phyloP scores from a whole-genome alignment of 2,329 filamentous ascomycete species.

The Venturia effusa region DNA sequence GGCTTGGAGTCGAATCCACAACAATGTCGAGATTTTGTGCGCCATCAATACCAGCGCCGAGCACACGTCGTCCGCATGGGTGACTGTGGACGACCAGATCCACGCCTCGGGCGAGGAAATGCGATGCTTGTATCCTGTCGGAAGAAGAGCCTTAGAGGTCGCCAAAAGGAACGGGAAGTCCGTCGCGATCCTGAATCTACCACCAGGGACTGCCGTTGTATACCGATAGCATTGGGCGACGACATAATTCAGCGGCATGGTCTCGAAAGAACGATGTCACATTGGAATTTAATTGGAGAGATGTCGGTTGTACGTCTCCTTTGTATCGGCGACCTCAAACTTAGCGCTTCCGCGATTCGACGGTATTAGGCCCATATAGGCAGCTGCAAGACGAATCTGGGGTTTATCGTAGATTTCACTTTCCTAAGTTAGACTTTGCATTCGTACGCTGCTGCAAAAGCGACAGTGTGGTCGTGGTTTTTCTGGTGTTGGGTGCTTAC shows the following conservation, averaged over 20 bases:
- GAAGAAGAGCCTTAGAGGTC: background rate
- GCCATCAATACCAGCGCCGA: slow-evolving; percentile 14
- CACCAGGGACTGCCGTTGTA: background rate
- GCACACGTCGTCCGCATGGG: slow-evolving; percentile 12
- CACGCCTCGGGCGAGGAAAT: slow-evolving; percentile 10
- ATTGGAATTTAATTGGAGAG: too few relatives aligned
- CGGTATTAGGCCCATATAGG: too few relatives aligned
- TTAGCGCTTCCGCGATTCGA: too few relatives aligned
- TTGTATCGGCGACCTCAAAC: too few relatives aligned
- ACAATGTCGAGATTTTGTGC: slow-evolving; percentile 14
- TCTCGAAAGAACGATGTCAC: too few relatives aligned
- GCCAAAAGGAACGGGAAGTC: background rate
- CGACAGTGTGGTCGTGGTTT: background rate
- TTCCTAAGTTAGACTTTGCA: too few relatives aligned
- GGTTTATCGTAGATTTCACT: too few relatives aligned
- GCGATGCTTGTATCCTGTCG: background rate
- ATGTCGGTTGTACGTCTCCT: too few relatives aligned
- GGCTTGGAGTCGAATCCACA: slow-evolving; percentile 18
- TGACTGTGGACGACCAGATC: slow-evolving; percentile 16
- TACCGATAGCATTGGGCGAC: background rate
- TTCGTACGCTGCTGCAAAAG: too few relatives aligned
- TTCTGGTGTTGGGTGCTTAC: background rate
- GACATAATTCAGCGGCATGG: background rate
- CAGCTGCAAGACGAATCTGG: too few relatives aligned
- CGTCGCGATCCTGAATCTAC: background rate